These are phyloP conservation scores for Sporopachydermia lactativora DNA, from an alignment of 805 yeast genomes.

Conservation along the genomic window DNA sequence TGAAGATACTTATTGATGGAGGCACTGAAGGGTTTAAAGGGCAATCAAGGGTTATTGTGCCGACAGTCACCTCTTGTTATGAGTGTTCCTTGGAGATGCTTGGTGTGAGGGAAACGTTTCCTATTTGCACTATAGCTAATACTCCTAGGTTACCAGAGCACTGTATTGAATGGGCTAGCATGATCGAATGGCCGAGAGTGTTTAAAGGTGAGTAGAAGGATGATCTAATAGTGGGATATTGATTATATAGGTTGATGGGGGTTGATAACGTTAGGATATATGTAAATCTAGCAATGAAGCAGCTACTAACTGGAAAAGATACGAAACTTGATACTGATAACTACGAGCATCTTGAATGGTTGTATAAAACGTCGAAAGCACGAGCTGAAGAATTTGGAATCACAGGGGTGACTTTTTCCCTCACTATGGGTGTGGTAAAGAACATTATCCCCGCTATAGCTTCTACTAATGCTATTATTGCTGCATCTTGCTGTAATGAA, in stretches of 20 bases:
- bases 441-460: conserved; percentile 91
- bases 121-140: conserved; percentile 88
- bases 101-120: conserved; percentile 45
- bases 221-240: neutral
- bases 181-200: conserved; percentile 52
- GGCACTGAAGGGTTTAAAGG: conserved; percentile 95
- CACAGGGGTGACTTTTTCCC: conserved; percentile 49
- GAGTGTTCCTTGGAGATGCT: conserved; percentile 80
- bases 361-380: conserved; percentile 35
- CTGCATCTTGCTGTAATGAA: conserved; percentile 81
- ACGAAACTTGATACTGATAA: conserved; percentile 52
- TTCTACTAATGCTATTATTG: conserved; percentile 83
- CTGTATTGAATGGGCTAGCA: conserved; percentile 83
- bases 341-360: conserved; percentile 49
- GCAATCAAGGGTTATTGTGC: conserved; percentile 75
- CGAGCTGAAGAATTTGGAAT: conserved; percentile 60
- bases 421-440: conserved; percentile 80
- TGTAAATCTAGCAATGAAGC: neutral
- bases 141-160: conserved; percentile 93
- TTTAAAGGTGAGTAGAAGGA: conserved; percentile 19
- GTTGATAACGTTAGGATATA: neutral
- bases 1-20: conserved; percentile 74
- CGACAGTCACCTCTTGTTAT: conserved; percentile 78
- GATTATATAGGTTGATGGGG: neutral
- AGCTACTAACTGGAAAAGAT: conserved; percentile 9